phyloP scores from a whole-genome alignment of 2,329 filamentous ascomycete species.

The Ambrosiella cleistominuta region DNA sequence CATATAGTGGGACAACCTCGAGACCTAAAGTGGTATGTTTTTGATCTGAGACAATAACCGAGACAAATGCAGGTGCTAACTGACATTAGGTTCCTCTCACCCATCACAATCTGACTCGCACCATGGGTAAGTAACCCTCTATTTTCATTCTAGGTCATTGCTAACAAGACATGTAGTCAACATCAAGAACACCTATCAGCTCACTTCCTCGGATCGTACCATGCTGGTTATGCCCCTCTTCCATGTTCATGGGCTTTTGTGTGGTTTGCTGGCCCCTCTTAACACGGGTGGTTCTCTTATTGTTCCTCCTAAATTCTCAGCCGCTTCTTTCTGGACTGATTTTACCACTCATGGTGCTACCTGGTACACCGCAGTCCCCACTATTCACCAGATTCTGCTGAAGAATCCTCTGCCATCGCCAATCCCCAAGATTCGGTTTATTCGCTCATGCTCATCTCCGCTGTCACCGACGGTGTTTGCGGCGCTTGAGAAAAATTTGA shows the following conservation, averaged over 20 bases:
- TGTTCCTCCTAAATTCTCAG: slow-evolving; percentile 64
- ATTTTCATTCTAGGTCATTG: not conserved
- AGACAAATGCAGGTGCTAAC: slow-evolving; percentile 11
- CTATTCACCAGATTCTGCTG: slow-evolving; percentile 77
- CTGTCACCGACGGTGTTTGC: slow-evolving; percentile 68
- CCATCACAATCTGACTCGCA: slow-evolving; percentile 62
- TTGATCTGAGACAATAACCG: not conserved
- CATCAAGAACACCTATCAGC: slow-evolving; percentile 59
- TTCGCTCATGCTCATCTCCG: slow-evolving; percentile 62
- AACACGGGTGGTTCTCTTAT: slow-evolving; percentile 61
- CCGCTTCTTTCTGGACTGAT: slow-evolving; percentile 65
- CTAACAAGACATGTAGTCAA: slow-evolving; percentile 33
- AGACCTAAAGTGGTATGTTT: slow-evolving; percentile 58
- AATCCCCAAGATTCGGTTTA: slow-evolving; percentile 61
- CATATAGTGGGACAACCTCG: slow-evolving; percentile 54
- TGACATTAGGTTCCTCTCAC: slow-evolving; percentile 49
- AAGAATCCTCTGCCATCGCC: slow-evolving; percentile 52
- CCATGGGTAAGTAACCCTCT: slow-evolving; percentile 42
- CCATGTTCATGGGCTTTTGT: slow-evolving; percentile 77
- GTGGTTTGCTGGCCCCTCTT: slow-evolving; percentile 63
- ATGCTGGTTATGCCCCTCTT: slow-evolving; percentile 84
- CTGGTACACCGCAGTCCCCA: slow-evolving; percentile 89
- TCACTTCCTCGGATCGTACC: slow-evolving; percentile 55
- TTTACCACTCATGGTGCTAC: slow-evolving; percentile 59
- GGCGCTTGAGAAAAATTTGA: slow-evolving; percentile 57